Evolutionary conservation across 1,284 basidiomycete genomes (phyloP), one percentile per base, ranked within the genome.

Genomic region (Omphalotus olearius): DNA sequence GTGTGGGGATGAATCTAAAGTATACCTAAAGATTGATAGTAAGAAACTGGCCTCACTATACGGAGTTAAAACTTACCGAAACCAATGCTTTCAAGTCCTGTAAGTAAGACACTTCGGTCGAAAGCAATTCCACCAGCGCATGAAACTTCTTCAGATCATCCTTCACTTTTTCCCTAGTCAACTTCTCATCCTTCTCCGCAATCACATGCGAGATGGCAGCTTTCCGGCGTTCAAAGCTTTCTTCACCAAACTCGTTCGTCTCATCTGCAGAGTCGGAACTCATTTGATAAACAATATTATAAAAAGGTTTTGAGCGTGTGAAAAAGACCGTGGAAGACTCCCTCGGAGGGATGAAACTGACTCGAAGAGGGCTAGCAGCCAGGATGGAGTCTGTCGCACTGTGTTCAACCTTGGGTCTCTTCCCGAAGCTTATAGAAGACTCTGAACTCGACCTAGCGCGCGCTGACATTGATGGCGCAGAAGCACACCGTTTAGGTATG

Each of bases 91-190:
- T 79, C 57, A 97, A 67, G 65, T 93, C 91, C 47, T 77, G 68
- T 11, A 93, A 75, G 64, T 96, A 97, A 5, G 82, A 81, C 16
- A 83, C 73, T 69, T 97, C 93, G 0, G 92, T 94, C 55, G 82
- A 77, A 30, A 95, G 75, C 30, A 97, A 73, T 68, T 97, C 93
- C 60, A 79, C 72, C 52, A 93, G 73, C 1, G 86, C 85, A 58
- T 91, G 82, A 56, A 78, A 83, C 51, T 75, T 76, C 52, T 80
- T 66, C n/a, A 70, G 54, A 37, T 72, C 61, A 53, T 83, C 78
- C 59, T 73, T 76, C 36, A 54, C 55, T 55, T 64, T 68, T 53
- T 68, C 67, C 35, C 40, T 33, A 38, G 28, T n/a, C 52, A 53
- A 36, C 58, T 63, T 33, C 30, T 33, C 30, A 9, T 11, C 37